These are phyloP conservation scores for Neurospora sp. DNA, from an alignment of 2,329 filamentous ascomycete species.

Conservation along the genomic window DNA sequence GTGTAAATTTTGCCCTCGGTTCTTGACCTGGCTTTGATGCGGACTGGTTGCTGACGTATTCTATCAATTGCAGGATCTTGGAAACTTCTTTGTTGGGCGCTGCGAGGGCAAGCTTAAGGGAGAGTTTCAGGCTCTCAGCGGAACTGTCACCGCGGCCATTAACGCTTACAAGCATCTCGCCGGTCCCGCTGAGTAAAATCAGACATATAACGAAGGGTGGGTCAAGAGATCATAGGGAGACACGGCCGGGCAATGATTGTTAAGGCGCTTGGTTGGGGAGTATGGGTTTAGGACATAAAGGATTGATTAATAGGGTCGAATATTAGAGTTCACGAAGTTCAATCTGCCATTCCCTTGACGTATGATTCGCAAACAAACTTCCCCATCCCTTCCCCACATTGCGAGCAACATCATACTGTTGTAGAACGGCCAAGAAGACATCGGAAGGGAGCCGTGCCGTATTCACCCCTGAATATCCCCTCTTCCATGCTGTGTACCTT, in stretches of 20 bases:
- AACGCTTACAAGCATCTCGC: neutral
- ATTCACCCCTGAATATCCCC: neutral
- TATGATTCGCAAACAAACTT: neutral
- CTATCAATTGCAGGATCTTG: neutral
- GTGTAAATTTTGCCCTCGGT: slow-evolving; percentile 4
- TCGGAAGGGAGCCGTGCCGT: neutral
- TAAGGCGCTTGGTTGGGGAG: neutral
- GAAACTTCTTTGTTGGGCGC: neutral
- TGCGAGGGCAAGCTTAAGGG: neutral
- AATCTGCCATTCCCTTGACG: neutral
- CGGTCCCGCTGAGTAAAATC: too few relatives aligned
- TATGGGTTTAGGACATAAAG: neutral
- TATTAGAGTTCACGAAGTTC: neutral
- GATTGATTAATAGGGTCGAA: neutral
- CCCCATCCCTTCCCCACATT: neutral
- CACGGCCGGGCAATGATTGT: neutral
- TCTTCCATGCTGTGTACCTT: neutral
- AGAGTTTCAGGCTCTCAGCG: neutral
- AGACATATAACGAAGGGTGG: neutral
- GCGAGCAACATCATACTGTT: neutral
- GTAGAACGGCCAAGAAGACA: neutral
- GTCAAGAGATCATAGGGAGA: neutral
- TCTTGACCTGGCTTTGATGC: neutral
- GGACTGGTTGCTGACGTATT: neutral
- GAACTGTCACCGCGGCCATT: neutral